These are phyloP conservation scores for Rhizomucor miehei DNA, from an alignment of 371 early-diverging fungal species.

Conservation along the genomic window DNA sequence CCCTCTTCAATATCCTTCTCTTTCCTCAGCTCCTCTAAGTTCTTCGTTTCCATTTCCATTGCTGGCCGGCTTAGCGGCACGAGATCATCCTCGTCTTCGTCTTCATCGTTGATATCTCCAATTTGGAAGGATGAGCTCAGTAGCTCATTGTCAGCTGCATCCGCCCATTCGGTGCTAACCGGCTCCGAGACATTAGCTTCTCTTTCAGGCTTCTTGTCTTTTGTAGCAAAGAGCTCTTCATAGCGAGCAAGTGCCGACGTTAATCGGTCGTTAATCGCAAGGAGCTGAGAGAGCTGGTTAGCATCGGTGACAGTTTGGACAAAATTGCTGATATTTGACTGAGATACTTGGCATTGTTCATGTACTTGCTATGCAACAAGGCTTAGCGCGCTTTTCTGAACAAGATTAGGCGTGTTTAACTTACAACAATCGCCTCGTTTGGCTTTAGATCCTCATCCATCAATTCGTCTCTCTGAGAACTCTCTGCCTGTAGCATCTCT, in stretches of 20 bases:
- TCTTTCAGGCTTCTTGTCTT: background rate
- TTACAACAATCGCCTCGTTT: slow-evolving; percentile 21
- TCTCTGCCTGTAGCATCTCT: slow-evolving; percentile 19
- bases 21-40: too few species aligned
- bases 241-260: slow-evolving; percentile 22
- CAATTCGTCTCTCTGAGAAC: slow-evolving; percentile 8
- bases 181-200: slow-evolving; percentile 1
- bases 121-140: slow-evolving; percentile 42
- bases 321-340: slow-evolving; percentile 24
- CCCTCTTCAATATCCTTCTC: slow-evolving; percentile 10
- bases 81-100: slow-evolving; percentile 35
- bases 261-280: slow-evolving; percentile 38
- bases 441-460: slow-evolving; percentile 14
- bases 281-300: slow-evolving; percentile 29
- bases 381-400: too few species aligned
- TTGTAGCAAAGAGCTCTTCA: slow-evolving; percentile 12
- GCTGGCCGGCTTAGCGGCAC: slow-evolving; percentile 10
- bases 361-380: slow-evolving; percentile 33
- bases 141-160: background rate
- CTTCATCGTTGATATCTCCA: slow-evolving; percentile 51
- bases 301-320: slow-evolving; percentile 32
- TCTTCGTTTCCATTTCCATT: background rate
- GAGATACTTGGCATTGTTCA: slow-evolving; percentile 31
- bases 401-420: background rate
- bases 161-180: background rate